These are phyloP conservation scores for Aspergillus biplanus DNA, from an alignment of 495 filamentous ascomycete species.

Conservation along the genomic window DNA sequence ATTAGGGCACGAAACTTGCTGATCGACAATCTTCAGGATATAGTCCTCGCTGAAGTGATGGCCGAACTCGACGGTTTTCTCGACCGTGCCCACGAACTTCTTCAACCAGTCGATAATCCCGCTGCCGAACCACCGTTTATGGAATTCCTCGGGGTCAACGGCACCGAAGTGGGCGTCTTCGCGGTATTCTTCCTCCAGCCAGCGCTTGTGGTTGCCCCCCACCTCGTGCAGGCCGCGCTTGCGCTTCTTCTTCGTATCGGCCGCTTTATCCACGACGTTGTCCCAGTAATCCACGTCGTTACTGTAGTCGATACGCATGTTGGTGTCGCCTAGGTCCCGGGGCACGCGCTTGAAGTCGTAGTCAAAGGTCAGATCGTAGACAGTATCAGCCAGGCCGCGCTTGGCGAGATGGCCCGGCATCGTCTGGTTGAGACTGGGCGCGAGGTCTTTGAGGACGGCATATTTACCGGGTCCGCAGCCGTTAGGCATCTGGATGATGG, in stretches of 20 bases:
- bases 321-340: conserved; percentile 9
- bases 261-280: conserved; percentile 6
- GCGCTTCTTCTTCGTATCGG: conserved; percentile 3
- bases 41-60: conserved; percentile 8
- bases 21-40: conserved; percentile 8
- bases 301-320: conserved; percentile 17
- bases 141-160: not conserved
- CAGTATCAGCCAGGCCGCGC: conserved; percentile 1
- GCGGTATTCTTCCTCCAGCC: conserved; percentile 13
- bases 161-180: conserved; percentile 11
- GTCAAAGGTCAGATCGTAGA: conserved; percentile 11
- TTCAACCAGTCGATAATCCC: conserved; percentile 4
- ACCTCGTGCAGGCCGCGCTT: conserved; percentile 12
- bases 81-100: conserved; percentile 4
- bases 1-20: conserved; percentile 9
- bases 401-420: conserved; percentile 5
- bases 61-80: conserved; percentile 14
- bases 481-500: conserved; percentile 16
- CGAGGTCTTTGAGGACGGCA: conserved; percentile 3
- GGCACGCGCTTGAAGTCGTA: conserved; percentile 17
- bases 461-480: conserved; percentile 14
- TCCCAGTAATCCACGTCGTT: conserved; percentile 16
- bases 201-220: conserved; percentile 1
- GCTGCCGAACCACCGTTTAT: conserved; percentile 13
- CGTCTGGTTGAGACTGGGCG: conserved; percentile 8